Evolutionary conservation across 371 early-diverging fungal species (phyloP), one percentile per base, ranked within the genome.

Genomic region (Rhizopus stolonifer): DNA sequence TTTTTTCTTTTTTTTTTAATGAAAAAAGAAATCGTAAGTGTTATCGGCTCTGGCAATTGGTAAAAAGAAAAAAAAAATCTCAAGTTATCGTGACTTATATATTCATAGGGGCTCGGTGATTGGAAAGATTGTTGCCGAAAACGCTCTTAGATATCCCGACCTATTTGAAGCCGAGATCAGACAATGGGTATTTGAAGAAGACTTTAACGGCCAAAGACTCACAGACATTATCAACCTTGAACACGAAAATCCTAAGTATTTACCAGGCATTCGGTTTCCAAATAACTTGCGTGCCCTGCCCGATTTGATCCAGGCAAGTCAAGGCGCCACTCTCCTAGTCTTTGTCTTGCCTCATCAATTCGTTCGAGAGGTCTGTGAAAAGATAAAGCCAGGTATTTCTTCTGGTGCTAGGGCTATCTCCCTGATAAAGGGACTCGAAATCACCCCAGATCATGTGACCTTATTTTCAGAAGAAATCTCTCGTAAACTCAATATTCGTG

Each of bases 261-360:
- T 99, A 26, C 97, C 98, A 9, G 93, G 92, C 40, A 85, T 96
- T 51, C 79, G 77, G 52, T 80, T 99, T 42, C 94, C 99, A 0
- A 65, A 80, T 22, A 99, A 95, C 65, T 79, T 99, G 26, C 70
- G 74, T 11, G 98, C 98, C 14, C 82, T 82, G 18, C 85, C 98
- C 7, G 88, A 94, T 55, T 69, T 98, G 14, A 54, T 82, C 9
- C 81, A 90, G 39, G 87, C 92, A 2, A 87, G 86, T 50, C 60
- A 80, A 15, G 94, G 78, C 52, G 92, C 94, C 9, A 92, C 96
- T 25, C 77, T 97, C 47, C 73, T 99, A 17, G 85, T 99, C 22
- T 93, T 99, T 72, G 97, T 97, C 11, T 72, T 99, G 25, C 99
- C 99, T 21, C 99, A 98, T 75, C 96, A 96, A 86, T 99, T 96